Evolutionary conservation across 1,284 basidiomycete species (phyloP), one percentile per base, ranked within the genome.

Genomic region (Fistulinella staudtii): DNA sequence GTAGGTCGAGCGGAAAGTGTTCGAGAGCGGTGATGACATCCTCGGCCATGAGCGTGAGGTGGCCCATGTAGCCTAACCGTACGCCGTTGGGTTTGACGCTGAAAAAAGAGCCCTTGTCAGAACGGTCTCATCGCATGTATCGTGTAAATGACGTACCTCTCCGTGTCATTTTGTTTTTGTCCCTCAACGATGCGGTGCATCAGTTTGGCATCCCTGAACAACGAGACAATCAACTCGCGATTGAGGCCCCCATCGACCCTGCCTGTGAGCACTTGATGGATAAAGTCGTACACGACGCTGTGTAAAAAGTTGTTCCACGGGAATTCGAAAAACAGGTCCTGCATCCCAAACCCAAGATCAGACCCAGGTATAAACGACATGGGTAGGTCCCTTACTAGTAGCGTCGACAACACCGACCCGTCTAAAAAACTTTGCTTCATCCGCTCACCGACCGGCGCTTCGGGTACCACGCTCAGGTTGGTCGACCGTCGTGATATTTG

Each of bases 241-340:
- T 93, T 95, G 45, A 80, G 74, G 1, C 87, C 85, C 21, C 72
- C 73, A 22, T 91, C 83, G 29, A 92, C 74, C 27, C 82, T 77
- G 13, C 93, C 93, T 11, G 90, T 95, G 51, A 99, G 77, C 38
- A 97, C 88, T 64, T 99, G 96, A 63, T 98, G 95, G 2, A 99
- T 75, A 39, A 98, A 75, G 65, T 99, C 96, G 63, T 99, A 99
- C 14, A 97, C 93, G 13, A 95, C 88, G 57, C 93, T 94, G 65
- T 99, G 96, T 33, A 99, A 70, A 64, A 99, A 98, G 63, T 99
- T 98, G 71, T 99, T 98, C 87, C 92, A 93, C 0, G 93, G 93
- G 58, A 88, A 96, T 49, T 90, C 83, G 64, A 98, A 97, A 73
- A 99, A 98, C 30, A 98, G 72, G 56, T 93, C 87, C 88, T 92